Percentiles rank a stretch among this genome's conserved stretches.
Evolutionary conservation across 2,329 filamentous ascomycete species (phyloP).

Genomic region (Albifimbria verrucaria): DNA sequence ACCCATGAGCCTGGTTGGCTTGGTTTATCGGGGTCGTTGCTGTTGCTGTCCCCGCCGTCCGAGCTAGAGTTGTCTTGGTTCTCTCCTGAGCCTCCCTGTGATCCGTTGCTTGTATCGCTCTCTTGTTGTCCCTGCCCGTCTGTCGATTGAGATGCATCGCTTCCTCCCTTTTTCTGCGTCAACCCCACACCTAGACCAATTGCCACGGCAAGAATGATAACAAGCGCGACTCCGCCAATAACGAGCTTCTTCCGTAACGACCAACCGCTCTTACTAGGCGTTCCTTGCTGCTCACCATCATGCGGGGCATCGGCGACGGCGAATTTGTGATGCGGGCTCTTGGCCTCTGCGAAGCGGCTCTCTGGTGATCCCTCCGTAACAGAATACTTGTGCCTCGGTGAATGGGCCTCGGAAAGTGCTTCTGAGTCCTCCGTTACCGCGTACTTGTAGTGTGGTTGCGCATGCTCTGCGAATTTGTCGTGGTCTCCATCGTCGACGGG

Average conservation of each 20-base stretch:
- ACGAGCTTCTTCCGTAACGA: constrained; percentile 28
- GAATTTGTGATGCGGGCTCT: background rate
- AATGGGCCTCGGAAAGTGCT: background rate
- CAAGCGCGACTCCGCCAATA: constrained; percentile 18
- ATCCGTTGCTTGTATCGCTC: too few species aligned
- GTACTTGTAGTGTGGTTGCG: background rate
- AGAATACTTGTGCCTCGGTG: background rate
- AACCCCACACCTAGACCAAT: constrained; percentile 57
- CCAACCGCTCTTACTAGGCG: constrained; percentile 14
- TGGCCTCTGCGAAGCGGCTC: background rate
- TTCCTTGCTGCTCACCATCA: background rate
- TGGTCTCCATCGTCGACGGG: constrained; percentile 44
- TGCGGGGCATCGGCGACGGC: background rate
- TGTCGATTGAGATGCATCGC: constrained; percentile 9
- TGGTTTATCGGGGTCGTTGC: constrained; percentile 15
- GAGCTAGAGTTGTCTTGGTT: constrained; percentile 10
- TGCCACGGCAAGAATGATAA: constrained; percentile 39
- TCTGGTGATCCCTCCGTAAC: background rate
- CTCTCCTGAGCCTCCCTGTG: too few species aligned
- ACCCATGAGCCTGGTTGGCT: constrained; percentile 37
- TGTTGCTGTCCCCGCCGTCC: constrained; percentile 17
- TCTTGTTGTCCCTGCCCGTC: constrained; percentile 14
- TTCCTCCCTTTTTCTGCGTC: constrained; percentile 25
- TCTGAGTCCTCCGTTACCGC: background rate
- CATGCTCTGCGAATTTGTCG: background rate